Base-by-base conservation (phyloP, 2,329 filamentous ascomycete genomes). In the Ceratocystis smalleyi region DNA sequence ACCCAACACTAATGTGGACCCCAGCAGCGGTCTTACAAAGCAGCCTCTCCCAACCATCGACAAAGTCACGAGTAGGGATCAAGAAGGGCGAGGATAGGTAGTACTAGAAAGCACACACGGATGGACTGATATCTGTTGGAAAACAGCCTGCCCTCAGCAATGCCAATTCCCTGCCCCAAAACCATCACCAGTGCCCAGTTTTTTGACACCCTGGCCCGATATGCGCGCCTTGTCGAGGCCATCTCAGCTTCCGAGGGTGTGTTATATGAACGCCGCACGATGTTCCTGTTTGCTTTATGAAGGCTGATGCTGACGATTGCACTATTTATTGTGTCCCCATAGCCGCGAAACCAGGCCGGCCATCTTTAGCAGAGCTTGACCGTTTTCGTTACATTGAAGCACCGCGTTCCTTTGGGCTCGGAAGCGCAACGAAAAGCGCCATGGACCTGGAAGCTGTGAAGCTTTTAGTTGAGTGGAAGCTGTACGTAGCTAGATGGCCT, bases 391-490 rank as follows among this genome's bases (percentile, higher is more conserved):
- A 86, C 69, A 72, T 73, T 7, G 76, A 78, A 24, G 81, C 85
- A 1, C 76, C 80, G 1, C 69, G 72, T 1, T 67, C 69, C 1
- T 83, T 87, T 67, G 68, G 73, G 5, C 69, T 74, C 17, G 68
- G 70, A 22, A 30, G 43, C 7, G 7, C 59, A 10, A 68, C 72
- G 8, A 70, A 70, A 17, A 71, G 72, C 3, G 68, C 72, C 10
- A 81, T 89, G 74, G 74, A 71, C 1, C 79, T 83, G 59, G 75
- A 78, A 0, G 81, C 88, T 69, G 75, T 88, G 43, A 78, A 82
- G 69, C 75, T 70, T 22, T 76, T 89, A 2, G 80, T 88, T 8
- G 79, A 86, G 59, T 89, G 86, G 86, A 89, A 89, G 72, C 75
- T 89, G 83, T 87, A 75, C 71, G 83, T 74, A 43, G 17, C 12